A percentile compares a stretch with the other conserved stretches of the same genome.
phyloP scores from a whole-genome alignment of 371 early-diverging fungal species.

The Chytridium lagenaria region DNA sequence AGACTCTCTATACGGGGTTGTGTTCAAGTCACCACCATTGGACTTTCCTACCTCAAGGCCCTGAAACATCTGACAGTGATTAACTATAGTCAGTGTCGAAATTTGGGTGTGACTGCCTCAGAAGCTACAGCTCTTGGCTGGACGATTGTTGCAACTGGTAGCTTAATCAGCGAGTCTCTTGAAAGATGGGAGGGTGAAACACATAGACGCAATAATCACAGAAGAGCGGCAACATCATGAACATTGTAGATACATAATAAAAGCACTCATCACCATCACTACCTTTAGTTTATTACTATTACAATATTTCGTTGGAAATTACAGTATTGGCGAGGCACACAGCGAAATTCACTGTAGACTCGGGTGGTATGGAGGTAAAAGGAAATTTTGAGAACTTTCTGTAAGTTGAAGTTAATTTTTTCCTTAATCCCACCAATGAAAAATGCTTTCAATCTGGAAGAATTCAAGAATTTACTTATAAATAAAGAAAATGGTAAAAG shows the following conservation, averaged over 20 bases:
- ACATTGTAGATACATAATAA: neutral
- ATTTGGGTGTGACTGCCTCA: slow-evolving; percentile 13
- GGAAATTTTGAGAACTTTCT: too few relatives aligned
- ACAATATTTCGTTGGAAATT: too few relatives aligned
- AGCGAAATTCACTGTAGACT: too few relatives aligned
- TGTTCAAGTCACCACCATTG: slow-evolving; percentile 67
- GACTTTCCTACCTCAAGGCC: slow-evolving; percentile 44
- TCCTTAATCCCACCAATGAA: too few relatives aligned
- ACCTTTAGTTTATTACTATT: too few relatives aligned
- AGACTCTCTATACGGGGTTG: slow-evolving; percentile 69
- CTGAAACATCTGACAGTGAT: slow-evolving; percentile 17
- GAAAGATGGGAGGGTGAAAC: neutral
- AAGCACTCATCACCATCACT: too few relatives aligned
- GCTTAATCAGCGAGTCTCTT: neutral
- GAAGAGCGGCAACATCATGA: neutral
- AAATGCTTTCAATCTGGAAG: too few relatives aligned
- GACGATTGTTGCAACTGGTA: slow-evolving; percentile 28
- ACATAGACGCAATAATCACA: neutral
- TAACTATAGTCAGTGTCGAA: slow-evolving; percentile 49
- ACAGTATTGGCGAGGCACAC: too few relatives aligned
- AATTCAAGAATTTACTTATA: too few relatives aligned
- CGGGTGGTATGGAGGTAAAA: too few relatives aligned
- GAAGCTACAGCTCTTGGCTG: slow-evolving; percentile 24
- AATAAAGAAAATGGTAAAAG: too few relatives aligned
- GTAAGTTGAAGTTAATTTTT: too few relatives aligned